phyloP scores from a whole-genome alignment of 441 rosid genomes.

The Pelargonium hybrid region DNA sequence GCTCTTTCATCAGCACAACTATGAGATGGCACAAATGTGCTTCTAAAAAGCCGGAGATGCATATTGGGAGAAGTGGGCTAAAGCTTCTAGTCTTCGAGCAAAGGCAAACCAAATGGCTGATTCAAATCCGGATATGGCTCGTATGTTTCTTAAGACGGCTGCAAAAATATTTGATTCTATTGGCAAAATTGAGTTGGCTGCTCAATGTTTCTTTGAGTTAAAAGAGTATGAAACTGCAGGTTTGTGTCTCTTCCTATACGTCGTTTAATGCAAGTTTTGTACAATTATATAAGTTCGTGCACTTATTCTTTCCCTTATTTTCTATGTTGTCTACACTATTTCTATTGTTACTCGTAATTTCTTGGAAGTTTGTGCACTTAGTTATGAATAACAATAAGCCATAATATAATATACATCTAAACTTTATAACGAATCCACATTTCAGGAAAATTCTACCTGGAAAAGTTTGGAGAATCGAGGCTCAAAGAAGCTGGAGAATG shows the following conservation, averaged over 20 bases:
- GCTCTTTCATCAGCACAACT: background rate
- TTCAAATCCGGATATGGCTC: background rate
- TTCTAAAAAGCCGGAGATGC: constrained; percentile 7
- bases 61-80: background rate
- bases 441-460: constrained; percentile 14
- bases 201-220: background rate
- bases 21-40: constrained; percentile 4
- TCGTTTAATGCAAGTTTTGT: no score
- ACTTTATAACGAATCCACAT: background rate
- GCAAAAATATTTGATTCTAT: constrained; percentile 4
- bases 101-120: background rate
- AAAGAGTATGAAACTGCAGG: constrained; percentile 15
- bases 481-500: constrained; percentile 16
- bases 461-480: constrained; percentile 12
- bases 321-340: no score
- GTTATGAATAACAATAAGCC: no score
- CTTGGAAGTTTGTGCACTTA: background rate
- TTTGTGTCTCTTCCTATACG: no score
- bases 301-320: no score
- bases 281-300: no score
- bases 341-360: no score
- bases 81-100: constrained; percentile 1
- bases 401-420: no score
- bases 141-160: background rate
- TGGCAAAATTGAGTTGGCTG: constrained; percentile 6